A percentile compares a stretch with the other conserved stretches of the same genome.
Evolutionary conservation across 2,329 filamentous ascomycete genomes (phyloP).

Genomic region (Cyanodermella asteris): DNA sequence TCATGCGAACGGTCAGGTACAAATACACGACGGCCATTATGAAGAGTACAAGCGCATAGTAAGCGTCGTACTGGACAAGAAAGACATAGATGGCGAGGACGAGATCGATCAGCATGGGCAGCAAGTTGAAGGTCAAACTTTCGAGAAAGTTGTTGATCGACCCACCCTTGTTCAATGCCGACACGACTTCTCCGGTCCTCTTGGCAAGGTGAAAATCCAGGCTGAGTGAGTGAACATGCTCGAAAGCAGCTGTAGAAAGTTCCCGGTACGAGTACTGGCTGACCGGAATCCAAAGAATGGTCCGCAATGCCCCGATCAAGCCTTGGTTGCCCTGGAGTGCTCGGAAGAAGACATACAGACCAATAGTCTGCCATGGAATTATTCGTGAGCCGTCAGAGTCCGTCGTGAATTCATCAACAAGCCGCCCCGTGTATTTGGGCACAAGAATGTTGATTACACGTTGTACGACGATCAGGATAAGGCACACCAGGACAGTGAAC

Average conservation of each 20-base stretch:
- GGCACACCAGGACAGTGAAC: constrained; percentile 60
- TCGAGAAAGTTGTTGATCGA: constrained; percentile 94
- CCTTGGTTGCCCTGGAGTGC: constrained; percentile 78
- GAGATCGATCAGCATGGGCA: constrained; percentile 85
- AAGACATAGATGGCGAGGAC: constrained; percentile 69
- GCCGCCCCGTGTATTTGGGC: constrained; percentile 55
- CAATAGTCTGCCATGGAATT: constrained; percentile 54
- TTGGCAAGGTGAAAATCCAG: constrained; percentile 94
- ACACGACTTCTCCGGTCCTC: constrained; percentile 86
- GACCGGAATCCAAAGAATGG: constrained; percentile 85
- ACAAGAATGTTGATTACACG: constrained; percentile 72
- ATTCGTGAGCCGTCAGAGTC: constrained; percentile 26
- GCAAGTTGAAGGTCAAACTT: constrained; percentile 84
- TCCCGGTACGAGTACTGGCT: constrained; percentile 93
- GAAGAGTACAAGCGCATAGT: constrained; percentile 75
- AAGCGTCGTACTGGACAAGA: constrained; percentile 55
- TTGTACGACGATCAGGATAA: constrained; percentile 57
- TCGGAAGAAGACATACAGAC: constrained; percentile 55
- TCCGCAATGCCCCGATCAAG: constrained; percentile 59
- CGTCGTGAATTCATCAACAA: constrained; percentile 51
- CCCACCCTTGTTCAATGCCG: constrained; percentile 84
- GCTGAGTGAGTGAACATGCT: constrained; percentile 88
- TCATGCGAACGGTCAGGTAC: constrained; percentile 90
- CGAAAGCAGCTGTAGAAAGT: constrained; percentile 82
- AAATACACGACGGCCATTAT: constrained; percentile 92